Base-by-base conservation (phyloP, 805 yeast species). In the Candida morakotiae region DNA sequence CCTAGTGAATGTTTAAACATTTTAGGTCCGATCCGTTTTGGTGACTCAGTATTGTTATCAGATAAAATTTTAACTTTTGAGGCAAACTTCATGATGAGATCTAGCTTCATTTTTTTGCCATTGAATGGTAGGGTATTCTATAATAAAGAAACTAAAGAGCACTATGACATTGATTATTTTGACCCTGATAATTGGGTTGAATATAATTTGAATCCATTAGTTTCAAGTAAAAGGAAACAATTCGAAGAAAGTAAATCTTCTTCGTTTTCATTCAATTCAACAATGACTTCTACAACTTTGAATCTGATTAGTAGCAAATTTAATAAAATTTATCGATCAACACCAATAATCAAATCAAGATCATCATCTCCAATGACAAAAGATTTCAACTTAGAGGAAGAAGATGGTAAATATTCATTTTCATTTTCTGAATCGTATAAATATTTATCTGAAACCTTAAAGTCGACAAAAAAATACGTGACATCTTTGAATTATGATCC, bases 1-100 rank as follows among this genome's bases (percentile, higher is more conserved):
- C 97, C 97, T 2, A 68, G 81, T 16, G 86, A 84, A 51, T 87
- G 96, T 57, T 77, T 88, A 9, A 87, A 87, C 53, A 84, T 87
- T 31, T 58, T 89, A 38, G 96, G 96, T 1, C 96, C 97, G 0
- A 59, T 88, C 2, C 60, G 95, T 47, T 78, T 73, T 46, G 94
- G 94, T 17, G 97, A 89, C 54, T 72, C 81, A 28, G 87, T 89
- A 4, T 58, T 87, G 43, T 68, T 86, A 37, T 81, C 84, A 50
- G 84, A 81, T 43, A 79, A 78, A 44, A 75, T 88, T 24, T 62
- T 89, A 35, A 82, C 95, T 2, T 79, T 83, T 23, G 93, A 87
- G 53, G 83, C 81, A 9, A 87, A 84, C 49, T 89, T 89, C 57
- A 77, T 86, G 67, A 87, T 88, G 95, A 73, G 97, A 54, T 81